These are phyloP conservation scores for Xylariaceae sp. DNA, from an alignment of 2,329 filamentous ascomycete genomes.

Conservation along the genomic window DNA sequence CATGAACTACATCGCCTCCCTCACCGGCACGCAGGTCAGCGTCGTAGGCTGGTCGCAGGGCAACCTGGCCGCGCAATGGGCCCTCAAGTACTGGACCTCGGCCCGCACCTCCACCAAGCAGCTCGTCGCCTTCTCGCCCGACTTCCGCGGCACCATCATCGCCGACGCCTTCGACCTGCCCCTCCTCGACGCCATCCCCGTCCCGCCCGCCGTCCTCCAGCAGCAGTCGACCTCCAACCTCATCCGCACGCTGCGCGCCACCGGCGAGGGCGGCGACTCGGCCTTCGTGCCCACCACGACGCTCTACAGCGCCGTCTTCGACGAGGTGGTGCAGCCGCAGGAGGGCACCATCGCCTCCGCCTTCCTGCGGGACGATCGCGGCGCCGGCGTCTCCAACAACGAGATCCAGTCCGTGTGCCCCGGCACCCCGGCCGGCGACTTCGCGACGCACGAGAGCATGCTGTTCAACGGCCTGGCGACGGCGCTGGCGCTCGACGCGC, in stretches of 20 bases:
- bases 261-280: slow-evolving; percentile 38
- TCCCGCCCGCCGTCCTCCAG: slow-evolving; percentile 44
- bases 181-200: slow-evolving; percentile 38
- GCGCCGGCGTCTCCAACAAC: slow-evolving; percentile 41
- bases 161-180: slow-evolving; percentile 6
- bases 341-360: slow-evolving; percentile 40
- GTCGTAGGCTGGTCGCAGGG: slow-evolving; percentile 55
- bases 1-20: slow-evolving; percentile 48
- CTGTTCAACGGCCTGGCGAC: slow-evolving; percentile 44
- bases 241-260: slow-evolving; percentile 34
- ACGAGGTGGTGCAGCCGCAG: slow-evolving; percentile 50
- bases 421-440: slow-evolving; percentile 32
- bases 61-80: slow-evolving; percentile 51
- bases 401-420: slow-evolving; percentile 40
- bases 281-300: slow-evolving; percentile 52
- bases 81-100: slow-evolving; percentile 53
- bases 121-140: slow-evolving; percentile 47
- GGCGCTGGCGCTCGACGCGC: slow-evolving; percentile 41
- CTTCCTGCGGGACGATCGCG: slow-evolving; percentile 33
- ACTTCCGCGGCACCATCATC: slow-evolving; percentile 35
- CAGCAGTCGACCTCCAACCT: slow-evolving; percentile 39
- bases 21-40: slow-evolving; percentile 35
- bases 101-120: slow-evolving; percentile 40
- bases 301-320: slow-evolving; percentile 40
- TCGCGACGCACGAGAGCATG: slow-evolving; percentile 46